Conservation (phyloP, 2,329 filamentous ascomycete species). For the Lachnellula willkommii region DNA sequence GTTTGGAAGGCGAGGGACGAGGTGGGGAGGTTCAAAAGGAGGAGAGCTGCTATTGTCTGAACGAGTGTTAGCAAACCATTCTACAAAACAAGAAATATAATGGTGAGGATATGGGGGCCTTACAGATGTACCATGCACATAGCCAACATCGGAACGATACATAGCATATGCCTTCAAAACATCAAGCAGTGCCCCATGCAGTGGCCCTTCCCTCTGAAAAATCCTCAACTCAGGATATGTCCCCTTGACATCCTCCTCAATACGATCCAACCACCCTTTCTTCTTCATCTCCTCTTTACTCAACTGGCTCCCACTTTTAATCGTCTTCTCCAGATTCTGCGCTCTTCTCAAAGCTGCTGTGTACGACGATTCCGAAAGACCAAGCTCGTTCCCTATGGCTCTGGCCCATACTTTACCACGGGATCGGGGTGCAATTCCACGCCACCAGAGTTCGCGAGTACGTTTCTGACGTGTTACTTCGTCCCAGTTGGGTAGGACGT, state of each 20-base stretch:
- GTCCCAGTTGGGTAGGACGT: slow-evolving; percentile 72
- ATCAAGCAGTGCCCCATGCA: slow-evolving; percentile 64
- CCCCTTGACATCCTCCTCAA: slow-evolving; percentile 57
- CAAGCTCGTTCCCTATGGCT: slow-evolving; percentile 33
- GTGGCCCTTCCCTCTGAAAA: slow-evolving; percentile 49
- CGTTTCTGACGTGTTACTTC: slow-evolving; percentile 62
- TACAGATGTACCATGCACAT: slow-evolving; percentile 69
- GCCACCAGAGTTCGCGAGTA: slow-evolving; percentile 78
- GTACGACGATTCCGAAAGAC: slow-evolving; percentile 58
- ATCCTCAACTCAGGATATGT: slow-evolving; percentile 71
- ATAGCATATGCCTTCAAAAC: slow-evolving; percentile 74
- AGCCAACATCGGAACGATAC: slow-evolving; percentile 78
- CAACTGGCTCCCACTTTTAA: slow-evolving; percentile 28
- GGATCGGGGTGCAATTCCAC: slow-evolving; percentile 65
- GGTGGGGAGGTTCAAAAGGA: slow-evolving; percentile 65
- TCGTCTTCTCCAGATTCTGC: slow-evolving; percentile 48
- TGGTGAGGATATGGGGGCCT: slow-evolving; percentile 38
- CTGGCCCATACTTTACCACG: slow-evolving; percentile 39
- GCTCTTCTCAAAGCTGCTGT: slow-evolving; percentile 65
- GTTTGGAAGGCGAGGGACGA: slow-evolving; percentile 62
- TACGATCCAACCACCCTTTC: slow-evolving; percentile 56
- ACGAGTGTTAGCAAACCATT: slow-evolving; percentile 15
- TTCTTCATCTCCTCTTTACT: slow-evolving; percentile 48
- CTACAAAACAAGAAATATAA: slow-evolving; percentile 6
- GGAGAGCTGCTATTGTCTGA: slow-evolving; percentile 65